Evolutionary conservation across 108 stramenopile genomes (phyloP), one percentile per base, ranked within the genome.

Genomic region (Cyclotella sp.): DNA sequence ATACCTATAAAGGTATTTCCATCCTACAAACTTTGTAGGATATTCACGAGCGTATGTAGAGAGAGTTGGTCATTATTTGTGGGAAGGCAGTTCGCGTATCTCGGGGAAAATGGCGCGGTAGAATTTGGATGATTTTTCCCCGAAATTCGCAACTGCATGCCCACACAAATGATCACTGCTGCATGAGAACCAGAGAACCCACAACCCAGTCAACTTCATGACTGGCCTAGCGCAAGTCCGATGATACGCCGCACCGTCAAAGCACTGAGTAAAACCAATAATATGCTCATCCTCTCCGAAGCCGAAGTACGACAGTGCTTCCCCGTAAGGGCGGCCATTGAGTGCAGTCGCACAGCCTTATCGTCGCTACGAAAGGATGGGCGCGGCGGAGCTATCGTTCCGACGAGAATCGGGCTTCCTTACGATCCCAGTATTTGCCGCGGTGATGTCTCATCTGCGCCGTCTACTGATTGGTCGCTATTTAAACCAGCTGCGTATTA

Each of bases 401-500:
- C 92, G 5, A 81, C 87, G 27, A 72, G 90, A 28, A 72, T 91
- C 27, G 88, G 81, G 16, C 75, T 92, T 16, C 82, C 84, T 13
- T 91, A 89, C 63, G 52, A 74, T 47, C 49, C 78, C 14, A 46
- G 34, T 28, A 11, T 18, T 19, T 27, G 27, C 26, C 43, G 9
- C 39, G 55, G 47, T 27, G 19, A 39, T 26, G 24, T 28, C 47
- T 53, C 26, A 43, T 72, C 66, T 15, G 8, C 49, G 28, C 40
- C 68, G 9, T 62, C 87, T 15, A 61, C 76, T 18, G 93, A 94
- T 81, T 91, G 88, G 90, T 86, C 90, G 16, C 78, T 94, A 0
- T 90, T 94, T 79, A 94, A 94, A 82, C 93, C 93, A 47, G 93
- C 93, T 39, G 86, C 88, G 12, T 87, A 81, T 66, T 88, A 87